Evolutionary conservation across 306 rosid species (phyloP), one percentile per base, ranked within the genome.

Genomic region (Medicago ruthenica): DNA sequence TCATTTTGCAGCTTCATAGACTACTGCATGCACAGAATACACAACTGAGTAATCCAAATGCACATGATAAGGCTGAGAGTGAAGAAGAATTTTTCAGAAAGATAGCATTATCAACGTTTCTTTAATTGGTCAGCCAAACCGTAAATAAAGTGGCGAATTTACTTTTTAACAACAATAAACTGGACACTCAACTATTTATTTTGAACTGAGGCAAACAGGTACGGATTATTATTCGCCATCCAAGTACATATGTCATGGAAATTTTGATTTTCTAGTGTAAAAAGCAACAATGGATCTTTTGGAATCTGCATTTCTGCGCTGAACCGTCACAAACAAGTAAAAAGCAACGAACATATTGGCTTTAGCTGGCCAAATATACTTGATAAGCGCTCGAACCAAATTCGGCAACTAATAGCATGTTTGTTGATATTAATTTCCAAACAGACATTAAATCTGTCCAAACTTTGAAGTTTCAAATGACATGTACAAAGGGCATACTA

Each of bases 401-500:
- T 74, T 39, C 31, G 42, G 16, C 37, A 55, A 45, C 31, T 27
- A 27, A 27, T 27, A 27, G 31, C 31, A 27, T 27, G 31, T 27
- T 27, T 27, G 4, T 27, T 3, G 3, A 27, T 27, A 27, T 3
- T 27, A 27, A 27, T 27, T 27, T 27, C 31, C 31, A 27, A 27
- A 27, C 31, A 27, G 31, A 27, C 31, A 27, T 27, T 27, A 27
- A 24, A 27, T 27, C 31, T 27, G 31, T 27, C 31, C 31, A 27
- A 27, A 27, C 31, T 27, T 27, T 3, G 4, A 27, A 27, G 39
- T 47, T 53, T 17, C 31, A 36, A 44, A 9, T 16, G 17, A 60
- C 16, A 69, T 40, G 44, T 55, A 73, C 54, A 63, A 34, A 71
- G 34, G 36, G 45, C 75, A 76, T 22, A 76, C 63, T 71, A 20